Conservation (phyloP, 2,329 filamentous ascomycete species). For the Aspergillus clavatus region DNA sequence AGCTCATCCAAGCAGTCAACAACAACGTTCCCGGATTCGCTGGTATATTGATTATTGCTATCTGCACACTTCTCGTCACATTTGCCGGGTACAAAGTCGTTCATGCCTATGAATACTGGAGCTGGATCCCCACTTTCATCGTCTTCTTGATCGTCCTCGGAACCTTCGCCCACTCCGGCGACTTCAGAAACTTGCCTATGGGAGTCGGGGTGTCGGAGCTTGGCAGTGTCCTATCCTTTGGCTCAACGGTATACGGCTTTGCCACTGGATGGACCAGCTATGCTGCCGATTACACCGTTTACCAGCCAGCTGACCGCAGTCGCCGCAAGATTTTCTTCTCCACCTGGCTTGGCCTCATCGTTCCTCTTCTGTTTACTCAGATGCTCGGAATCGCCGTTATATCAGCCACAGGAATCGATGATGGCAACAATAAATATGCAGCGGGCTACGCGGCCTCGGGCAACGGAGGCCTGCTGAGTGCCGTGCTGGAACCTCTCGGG, state of each 20-base stretch:
- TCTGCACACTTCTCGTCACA: slow-evolving; percentile 64
- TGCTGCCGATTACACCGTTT: slow-evolving; percentile 75
- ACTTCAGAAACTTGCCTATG: slow-evolving; percentile 61
- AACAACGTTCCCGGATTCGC: slow-evolving; percentile 63
- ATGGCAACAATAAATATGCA: slow-evolving; percentile 51
- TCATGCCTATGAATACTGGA: slow-evolving; percentile 70
- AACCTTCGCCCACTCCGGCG: slow-evolving; percentile 61
- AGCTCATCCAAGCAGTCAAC: slow-evolving; percentile 72
- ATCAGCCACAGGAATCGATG: slow-evolving; percentile 56
- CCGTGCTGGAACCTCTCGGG: slow-evolving; percentile 60
- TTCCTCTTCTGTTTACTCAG: slow-evolving; percentile 69
- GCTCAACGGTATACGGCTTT: slow-evolving; percentile 63
- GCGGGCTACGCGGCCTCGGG: slow-evolving; percentile 53
- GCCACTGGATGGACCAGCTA: slow-evolving; percentile 69
- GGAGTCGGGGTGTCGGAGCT: slow-evolving; percentile 55
- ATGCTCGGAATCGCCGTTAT: slow-evolving; percentile 67
- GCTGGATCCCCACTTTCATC: slow-evolving; percentile 67
- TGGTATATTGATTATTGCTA: slow-evolving; percentile 68
- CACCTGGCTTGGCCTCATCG: slow-evolving; percentile 64
- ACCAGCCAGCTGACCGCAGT: slow-evolving; percentile 61
- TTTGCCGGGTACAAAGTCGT: slow-evolving; percentile 72
- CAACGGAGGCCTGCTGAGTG: slow-evolving; percentile 63
- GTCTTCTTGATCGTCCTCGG: slow-evolving; percentile 69
- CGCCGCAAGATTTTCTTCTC: slow-evolving; percentile 62
- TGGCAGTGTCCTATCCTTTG: slow-evolving; percentile 60